Conservation (phyloP, 495 filamentous ascomycete genomes). For the Barbatosphaeria neglecta region DNA sequence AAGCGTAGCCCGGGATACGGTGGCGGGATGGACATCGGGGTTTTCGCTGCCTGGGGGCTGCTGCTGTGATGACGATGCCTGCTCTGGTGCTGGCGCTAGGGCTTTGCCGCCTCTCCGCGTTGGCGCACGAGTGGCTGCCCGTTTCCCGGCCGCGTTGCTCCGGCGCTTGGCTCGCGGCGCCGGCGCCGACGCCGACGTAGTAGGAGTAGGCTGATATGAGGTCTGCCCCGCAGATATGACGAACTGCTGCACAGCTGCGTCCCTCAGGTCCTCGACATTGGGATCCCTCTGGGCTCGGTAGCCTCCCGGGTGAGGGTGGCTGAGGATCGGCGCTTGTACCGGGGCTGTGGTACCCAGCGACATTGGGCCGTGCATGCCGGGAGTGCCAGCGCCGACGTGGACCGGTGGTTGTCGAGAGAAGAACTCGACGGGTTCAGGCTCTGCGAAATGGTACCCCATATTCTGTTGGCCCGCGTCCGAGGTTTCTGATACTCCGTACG, state of each 20-base stretch:
- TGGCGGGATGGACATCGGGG: slow-evolving; percentile 8
- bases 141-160: not conserved
- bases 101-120: not conserved
- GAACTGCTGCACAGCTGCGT: slow-evolving; percentile 1
- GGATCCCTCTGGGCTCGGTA: slow-evolving; percentile 8
- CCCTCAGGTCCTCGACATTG: slow-evolving; percentile 18
- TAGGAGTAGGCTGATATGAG: not conserved
- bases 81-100: too few species aligned
- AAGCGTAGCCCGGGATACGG: slow-evolving; percentile 14
- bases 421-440: slow-evolving; percentile 2
- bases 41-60: not conserved
- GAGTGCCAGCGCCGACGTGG: slow-evolving; percentile 6
- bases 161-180: not conserved
- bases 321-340: slow-evolving; percentile 6
- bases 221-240: not conserved
- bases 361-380: slow-evolving; percentile 12
- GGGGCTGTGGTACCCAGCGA: slow-evolving; percentile 9
- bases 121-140: not conserved
- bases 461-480: slow-evolving; percentile 4
- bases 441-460: not conserved
- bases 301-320: slow-evolving; percentile 12
- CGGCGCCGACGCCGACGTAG: not conserved
- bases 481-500: slow-evolving; percentile 15
- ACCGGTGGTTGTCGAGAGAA: slow-evolving; percentile 3
- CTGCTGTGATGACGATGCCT: not conserved